Evolutionary conservation across 495 filamentous ascomycete genomes (phyloP).

Genomic region (Neurospora sp.): DNA sequence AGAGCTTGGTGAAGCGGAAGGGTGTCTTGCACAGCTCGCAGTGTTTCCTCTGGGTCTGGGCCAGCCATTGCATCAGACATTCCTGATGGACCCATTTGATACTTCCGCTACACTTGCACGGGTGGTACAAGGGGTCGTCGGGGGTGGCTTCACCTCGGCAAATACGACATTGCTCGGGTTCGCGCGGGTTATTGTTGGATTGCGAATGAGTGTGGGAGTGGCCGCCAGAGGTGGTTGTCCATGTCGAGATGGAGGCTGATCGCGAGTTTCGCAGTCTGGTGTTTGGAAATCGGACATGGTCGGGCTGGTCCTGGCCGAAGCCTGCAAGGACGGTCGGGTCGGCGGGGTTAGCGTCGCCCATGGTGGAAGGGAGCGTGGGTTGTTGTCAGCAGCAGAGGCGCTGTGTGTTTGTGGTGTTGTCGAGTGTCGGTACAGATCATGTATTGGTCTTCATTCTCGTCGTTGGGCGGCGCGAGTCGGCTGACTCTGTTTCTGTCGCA

Average conservation of each 20-base stretch:
- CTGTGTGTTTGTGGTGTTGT: background rate
- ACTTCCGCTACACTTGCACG: conserved; percentile 96
- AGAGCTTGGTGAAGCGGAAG: conserved; percentile 96
- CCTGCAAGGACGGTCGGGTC: conserved; percentile 3
- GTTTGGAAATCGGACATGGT: conserved; percentile 17
- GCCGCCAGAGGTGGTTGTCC: background rate
- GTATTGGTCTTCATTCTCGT: background rate
- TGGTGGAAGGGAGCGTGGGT: conserved; percentile 1
- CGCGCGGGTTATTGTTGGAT: conserved; percentile 20
- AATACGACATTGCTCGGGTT: conserved; percentile 84
- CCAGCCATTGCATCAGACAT: conserved; percentile 96
- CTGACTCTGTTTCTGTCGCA: background rate
- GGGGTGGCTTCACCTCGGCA: conserved; percentile 78
- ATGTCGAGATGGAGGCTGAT: background rate
- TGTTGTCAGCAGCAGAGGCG: conserved; percentile 1
- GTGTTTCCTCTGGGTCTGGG: conserved; percentile 96
- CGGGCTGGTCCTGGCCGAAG: conserved; percentile 1
- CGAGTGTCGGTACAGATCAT: background rate
- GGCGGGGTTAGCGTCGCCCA: conserved; percentile 5
- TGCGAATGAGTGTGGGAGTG: conserved; percentile 4
- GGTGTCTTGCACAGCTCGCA: conserved; percentile 98
- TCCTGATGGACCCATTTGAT: conserved; percentile 98
- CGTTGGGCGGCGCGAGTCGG: background rate
- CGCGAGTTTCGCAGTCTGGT: conserved; percentile 11
- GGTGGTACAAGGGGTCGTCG: conserved; percentile 90